Evolutionary conservation across 176 grass and related monocot species (phyloP), one percentile per base, ranked within the genome.

Genomic region (Microstegium vimineum): DNA sequence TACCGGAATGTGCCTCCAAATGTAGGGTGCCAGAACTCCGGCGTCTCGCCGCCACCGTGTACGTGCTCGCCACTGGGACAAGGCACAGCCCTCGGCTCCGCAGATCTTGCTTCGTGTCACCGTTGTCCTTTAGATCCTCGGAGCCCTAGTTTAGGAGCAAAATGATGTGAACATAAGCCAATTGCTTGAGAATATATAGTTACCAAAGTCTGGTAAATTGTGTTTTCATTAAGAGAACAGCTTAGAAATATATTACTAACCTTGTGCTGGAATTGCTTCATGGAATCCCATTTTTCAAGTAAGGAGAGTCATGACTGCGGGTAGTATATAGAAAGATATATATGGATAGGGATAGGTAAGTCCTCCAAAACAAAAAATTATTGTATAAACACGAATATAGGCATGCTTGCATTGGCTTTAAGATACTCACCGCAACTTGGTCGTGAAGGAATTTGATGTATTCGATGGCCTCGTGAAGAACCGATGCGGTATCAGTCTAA

Each of bases 401-500:
- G 23, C 6, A 43, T n/a, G 27, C 52, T 56, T 56, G 22, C 52
- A 57, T 25, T 26, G 56, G n/a, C 56, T 12, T 59, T 23, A 10
- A 10, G 54, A 59, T 60, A 88, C 96, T 89, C 84, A 98, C 96
- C 40, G 81, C 84, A 82, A 95, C 96, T 98, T 98, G 96, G 37
- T 93, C 90, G 66, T 98, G 96, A 82, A 98, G 86, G 89, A 98
- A 91, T 83, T 95, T 98, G 86, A 98, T 95, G 90, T 93, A 98
- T 77, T 93, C 93, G 65, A 91, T 91, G 63, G 96, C 96, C 83
- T 98, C 96, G 79, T 98, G 93, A 82, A 98, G 96, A 91, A 98
- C 96, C 11, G 96, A 98, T 90, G 96, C 96, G n/a, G 96, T 98
- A 86, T 98, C 96, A 16, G 96, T 98, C 96, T 98, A 68, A 77